Percentiles rank a stretch among this genome's conserved stretches.
These are phyloP conservation scores for Phoma herbarum DNA, from an alignment of 2,329 filamentous ascomycete species.

Conservation along the genomic window DNA sequence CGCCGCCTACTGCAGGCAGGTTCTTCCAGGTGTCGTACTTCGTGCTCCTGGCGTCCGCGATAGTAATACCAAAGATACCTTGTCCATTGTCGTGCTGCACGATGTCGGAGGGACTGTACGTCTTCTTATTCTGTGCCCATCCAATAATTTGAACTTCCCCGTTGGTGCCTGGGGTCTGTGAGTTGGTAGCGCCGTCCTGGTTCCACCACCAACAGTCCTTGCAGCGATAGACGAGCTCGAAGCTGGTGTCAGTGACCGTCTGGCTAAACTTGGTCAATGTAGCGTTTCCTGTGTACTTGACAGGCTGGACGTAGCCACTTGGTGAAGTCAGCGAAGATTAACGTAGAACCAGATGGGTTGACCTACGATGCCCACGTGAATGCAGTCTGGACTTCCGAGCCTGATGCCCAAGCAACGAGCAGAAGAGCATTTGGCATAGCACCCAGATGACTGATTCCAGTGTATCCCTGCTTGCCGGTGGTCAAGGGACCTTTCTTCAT, in stretches of 20 bases:
- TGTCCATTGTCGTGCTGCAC: conserved; percentile 64
- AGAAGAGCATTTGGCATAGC: conserved; percentile 49
- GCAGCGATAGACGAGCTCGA: conserved; percentile 72
- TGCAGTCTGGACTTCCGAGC: conserved; percentile 39
- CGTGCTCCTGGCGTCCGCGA: conserved; percentile 56
- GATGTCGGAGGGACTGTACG: conserved; percentile 52
- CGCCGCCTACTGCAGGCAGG: conserved; percentile 40
- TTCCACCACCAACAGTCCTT: conserved; percentile 59
- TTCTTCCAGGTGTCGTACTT: conserved; percentile 54
- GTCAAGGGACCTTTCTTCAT: conserved; percentile 42
- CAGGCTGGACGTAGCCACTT: conserved; percentile 67
- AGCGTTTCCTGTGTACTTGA: conserved; percentile 68
- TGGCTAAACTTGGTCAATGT: conserved; percentile 68
- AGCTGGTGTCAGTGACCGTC: conserved; percentile 66
- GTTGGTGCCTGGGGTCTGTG: conserved; percentile 45
- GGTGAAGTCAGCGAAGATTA: conserved; percentile 21
- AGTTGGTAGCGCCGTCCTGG: conserved; percentile 52
- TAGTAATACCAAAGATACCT: conserved; percentile 61
- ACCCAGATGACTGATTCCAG: conserved; percentile 49
- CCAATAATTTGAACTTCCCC: conserved; percentile 58
- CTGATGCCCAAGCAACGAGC: conserved; percentile 45
- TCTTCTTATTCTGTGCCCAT: conserved; percentile 61
- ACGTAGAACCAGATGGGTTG: not conserved
- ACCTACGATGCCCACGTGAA: conserved; percentile 46
- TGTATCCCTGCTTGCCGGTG: conserved; percentile 44